Percentiles rank a stretch among this genome's conserved stretches.
These are phyloP conservation scores for Hymenoscyphus fructigenus DNA, from an alignment of 2,329 filamentous ascomycete genomes.

Conservation along the genomic window DNA sequence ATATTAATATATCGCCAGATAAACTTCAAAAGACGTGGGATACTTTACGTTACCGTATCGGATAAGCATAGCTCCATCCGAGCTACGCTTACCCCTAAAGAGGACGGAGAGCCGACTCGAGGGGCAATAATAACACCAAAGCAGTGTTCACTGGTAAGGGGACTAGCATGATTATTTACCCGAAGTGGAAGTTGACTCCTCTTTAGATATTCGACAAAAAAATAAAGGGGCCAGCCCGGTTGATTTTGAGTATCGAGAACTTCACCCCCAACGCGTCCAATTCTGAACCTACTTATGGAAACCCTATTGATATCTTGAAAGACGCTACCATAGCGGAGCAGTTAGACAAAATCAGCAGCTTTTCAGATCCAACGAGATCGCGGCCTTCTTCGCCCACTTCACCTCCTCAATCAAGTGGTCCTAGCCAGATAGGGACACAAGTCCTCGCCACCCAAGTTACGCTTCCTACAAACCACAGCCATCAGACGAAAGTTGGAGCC, in stretches of 20 bases:
- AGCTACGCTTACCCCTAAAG: not conserved
- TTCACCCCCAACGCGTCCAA: slow-evolving; percentile 32
- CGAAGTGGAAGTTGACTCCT: not conserved
- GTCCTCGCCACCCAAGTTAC: not conserved
- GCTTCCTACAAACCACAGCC: not conserved
- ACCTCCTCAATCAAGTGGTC: not conserved
- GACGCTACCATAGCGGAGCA: not conserved
- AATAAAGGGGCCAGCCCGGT: not conserved
- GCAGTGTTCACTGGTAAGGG: slow-evolving; percentile 19
- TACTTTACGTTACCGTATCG: slow-evolving; percentile 3
- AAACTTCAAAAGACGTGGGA: not conserved
- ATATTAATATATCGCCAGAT: not conserved
- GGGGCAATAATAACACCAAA: slow-evolving; percentile 16
- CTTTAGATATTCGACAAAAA: not conserved
- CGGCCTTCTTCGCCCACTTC: not conserved
- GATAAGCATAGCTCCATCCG: slow-evolving; percentile 7
- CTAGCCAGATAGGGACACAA: not conserved
- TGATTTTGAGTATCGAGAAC: slow-evolving; percentile 29
- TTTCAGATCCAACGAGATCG: not conserved
- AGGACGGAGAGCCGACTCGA: not conserved
- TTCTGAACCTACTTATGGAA: slow-evolving; percentile 31
- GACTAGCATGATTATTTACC: not conserved
- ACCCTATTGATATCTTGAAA: slow-evolving; percentile 24
- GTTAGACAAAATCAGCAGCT: slow-evolving; percentile 2
- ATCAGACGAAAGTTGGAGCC: not conserved